Evolutionary conservation across 805 yeast genomes (phyloP).

Genomic region (Candida coleopterorum): DNA sequence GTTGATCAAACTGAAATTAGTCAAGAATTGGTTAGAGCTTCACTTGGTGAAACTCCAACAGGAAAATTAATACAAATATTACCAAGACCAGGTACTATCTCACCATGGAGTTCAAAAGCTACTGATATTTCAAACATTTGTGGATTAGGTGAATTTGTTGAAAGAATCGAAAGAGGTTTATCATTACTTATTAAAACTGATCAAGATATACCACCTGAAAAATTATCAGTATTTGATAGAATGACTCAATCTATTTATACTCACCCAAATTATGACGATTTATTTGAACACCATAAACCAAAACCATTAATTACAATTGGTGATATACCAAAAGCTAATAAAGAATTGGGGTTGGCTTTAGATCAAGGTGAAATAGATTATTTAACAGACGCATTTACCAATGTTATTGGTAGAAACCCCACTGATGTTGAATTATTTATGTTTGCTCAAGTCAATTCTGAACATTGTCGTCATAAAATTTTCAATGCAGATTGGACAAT

Average conservation of each 20-base stretch:
- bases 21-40: constrained; percentile 9
- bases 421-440: constrained; percentile 97
- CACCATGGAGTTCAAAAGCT: constrained; percentile 99
- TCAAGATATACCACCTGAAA: neutral
- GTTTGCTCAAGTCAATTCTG: constrained; percentile 99
- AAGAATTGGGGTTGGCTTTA: constrained; percentile 84
- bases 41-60: constrained; percentile 18
- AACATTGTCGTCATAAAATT: constrained; percentile 98
- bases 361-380: constrained; percentile 92
- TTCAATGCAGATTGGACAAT: constrained; percentile 98
- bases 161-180: constrained; percentile 88
- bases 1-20: constrained; percentile 44
- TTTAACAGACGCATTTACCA: constrained; percentile 74
- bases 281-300: constrained; percentile 76
- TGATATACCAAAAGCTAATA: constrained; percentile 67
- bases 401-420: constrained; percentile 77
- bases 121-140: constrained; percentile 89
- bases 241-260: constrained; percentile 80
- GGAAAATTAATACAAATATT: constrained; percentile 66
- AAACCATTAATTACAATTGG: constrained; percentile 79
- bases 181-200: constrained; percentile 68
- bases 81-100: constrained; percentile 94
- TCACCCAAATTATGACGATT: constrained; percentile 62
- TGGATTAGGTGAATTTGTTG: constrained; percentile 67
- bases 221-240: constrained; percentile 69